A percentile compares a stretch with the other conserved stretches of the same genome.
These are phyloP conservation scores for Diaporthe aspalathi DNA, from an alignment of 2,329 filamentous ascomycete species.

Conservation along the genomic window DNA sequence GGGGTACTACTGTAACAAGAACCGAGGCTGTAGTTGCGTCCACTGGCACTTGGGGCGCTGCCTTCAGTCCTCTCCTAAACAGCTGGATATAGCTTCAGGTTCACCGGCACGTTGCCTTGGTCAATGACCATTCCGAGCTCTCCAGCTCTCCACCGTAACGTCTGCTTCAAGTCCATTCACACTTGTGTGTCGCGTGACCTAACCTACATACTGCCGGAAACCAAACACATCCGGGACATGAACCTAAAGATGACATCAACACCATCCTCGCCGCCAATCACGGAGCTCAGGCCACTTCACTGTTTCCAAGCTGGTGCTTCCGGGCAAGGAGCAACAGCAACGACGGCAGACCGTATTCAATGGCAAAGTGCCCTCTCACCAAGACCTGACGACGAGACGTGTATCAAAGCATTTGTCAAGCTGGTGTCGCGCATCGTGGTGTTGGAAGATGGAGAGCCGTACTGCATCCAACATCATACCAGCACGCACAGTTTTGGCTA, in stretches of 20 bases:
- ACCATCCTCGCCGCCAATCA: slow-evolving; percentile 37
- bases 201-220: slow-evolving; percentile 1
- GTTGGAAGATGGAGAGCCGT: slow-evolving; percentile 35
- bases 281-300: slow-evolving; percentile 41
- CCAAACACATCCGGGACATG: background rate
- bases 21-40: background rate
- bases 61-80: background rate
- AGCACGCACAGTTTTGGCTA: slow-evolving; percentile 9
- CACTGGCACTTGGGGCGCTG: slow-evolving; percentile 3
- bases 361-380: slow-evolving; percentile 34
- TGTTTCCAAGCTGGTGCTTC: slow-evolving; percentile 28
- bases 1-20: slow-evolving; percentile 17
- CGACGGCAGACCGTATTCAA: background rate
- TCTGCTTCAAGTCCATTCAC: background rate
- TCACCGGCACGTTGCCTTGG: slow-evolving; percentile 1
- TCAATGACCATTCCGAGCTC: background rate
- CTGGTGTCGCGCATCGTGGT: slow-evolving; percentile 37
- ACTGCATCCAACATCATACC: slow-evolving; percentile 33
- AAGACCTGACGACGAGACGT: slow-evolving; percentile 26
- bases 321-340: slow-evolving; percentile 8
- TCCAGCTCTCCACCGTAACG: slow-evolving; percentile 6
- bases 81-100: slow-evolving; percentile 21
- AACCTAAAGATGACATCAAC: slow-evolving; percentile 31
- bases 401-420: slow-evolving; percentile 35
- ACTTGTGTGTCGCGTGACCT: background rate